phyloP scores from a whole-genome alignment of 2,329 filamentous ascomycete genomes.

The Talaromyces sp. region DNA sequence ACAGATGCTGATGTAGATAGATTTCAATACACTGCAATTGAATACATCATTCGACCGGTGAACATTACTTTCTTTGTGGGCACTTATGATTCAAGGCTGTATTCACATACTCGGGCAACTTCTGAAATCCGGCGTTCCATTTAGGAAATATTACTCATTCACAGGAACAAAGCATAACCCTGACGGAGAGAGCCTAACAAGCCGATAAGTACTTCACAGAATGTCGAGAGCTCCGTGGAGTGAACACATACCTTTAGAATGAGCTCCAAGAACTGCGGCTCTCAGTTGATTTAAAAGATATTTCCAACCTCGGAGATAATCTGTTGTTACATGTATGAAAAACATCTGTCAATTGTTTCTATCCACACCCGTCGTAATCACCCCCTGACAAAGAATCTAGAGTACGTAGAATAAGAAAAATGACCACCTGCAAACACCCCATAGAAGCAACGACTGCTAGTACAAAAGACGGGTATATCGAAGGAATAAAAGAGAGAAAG shows the following conservation, averaged over 20 bases:
- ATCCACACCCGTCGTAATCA: not conserved
- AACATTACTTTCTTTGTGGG: too few species aligned
- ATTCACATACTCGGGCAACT: not conserved
- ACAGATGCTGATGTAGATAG: not conserved
- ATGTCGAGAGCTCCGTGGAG: not conserved
- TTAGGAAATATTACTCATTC: not conserved
- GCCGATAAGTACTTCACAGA: not conserved
- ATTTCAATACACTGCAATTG: not conserved
- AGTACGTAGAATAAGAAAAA: not conserved
- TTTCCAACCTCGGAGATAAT: not conserved
- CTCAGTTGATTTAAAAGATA: not conserved
- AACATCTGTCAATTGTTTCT: not conserved
- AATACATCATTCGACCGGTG: too few species aligned
- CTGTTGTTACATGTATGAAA: not conserved
- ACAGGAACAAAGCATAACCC: not conserved
- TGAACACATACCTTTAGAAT: not conserved
- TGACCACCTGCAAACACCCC: not conserved
- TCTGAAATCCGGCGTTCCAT: not conserved
- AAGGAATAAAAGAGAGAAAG: not conserved
- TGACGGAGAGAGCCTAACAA: not conserved
- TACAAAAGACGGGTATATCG: slow-evolving; percentile 7
- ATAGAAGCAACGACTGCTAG: not conserved
- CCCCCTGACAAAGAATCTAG: not conserved
- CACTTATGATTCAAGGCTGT: too few species aligned
- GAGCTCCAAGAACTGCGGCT: not conserved